Percentiles rank a stretch among this genome's conserved stretches.
phyloP scores from a whole-genome alignment of 805 yeast genomes.

The Babjeviella inositovora region DNA sequence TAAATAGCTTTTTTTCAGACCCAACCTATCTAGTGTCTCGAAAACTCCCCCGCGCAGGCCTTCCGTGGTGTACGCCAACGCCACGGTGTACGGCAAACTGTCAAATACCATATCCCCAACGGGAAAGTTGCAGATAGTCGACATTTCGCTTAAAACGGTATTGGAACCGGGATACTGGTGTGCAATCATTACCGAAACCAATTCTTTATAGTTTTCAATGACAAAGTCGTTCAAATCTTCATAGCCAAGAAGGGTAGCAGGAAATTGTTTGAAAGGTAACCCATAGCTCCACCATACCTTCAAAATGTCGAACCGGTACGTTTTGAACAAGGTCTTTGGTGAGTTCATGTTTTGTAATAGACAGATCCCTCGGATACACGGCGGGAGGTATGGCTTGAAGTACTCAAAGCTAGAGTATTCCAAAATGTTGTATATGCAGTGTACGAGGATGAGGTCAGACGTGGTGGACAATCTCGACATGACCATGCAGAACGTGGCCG shows the following conservation, averaged over 20 bases:
- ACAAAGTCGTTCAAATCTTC: slow-evolving; percentile 11
- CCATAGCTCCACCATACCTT: slow-evolving; percentile 24
- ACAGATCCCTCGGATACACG: slow-evolving; percentile 11
- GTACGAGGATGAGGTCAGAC: slow-evolving; percentile 13
- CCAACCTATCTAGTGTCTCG: slow-evolving; percentile 8
- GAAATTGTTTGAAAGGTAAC: slow-evolving; percentile 15
- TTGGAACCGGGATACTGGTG: no score
- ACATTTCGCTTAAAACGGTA: slow-evolving; percentile 5
- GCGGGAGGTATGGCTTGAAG: slow-evolving; percentile 12
- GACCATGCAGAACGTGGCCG: slow-evolving; percentile 19
- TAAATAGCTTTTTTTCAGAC: slow-evolving; percentile 8
- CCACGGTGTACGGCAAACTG: slow-evolving; percentile 19
- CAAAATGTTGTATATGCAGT: slow-evolving; percentile 20
- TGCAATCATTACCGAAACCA: slow-evolving; percentile 23
- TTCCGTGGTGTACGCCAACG: slow-evolving; percentile 21
- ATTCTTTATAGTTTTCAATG: slow-evolving; percentile 12
- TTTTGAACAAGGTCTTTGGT: slow-evolving; percentile 10
- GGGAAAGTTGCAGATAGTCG: slow-evolving; percentile 2
- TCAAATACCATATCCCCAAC: slow-evolving; percentile 10
- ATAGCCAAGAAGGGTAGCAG: slow-evolving; percentile 21
- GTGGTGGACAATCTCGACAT: slow-evolving; percentile 12
- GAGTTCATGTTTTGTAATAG: slow-evolving; percentile 3
- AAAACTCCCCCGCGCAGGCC: slow-evolving; percentile 19
- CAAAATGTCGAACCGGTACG: slow-evolving; percentile 16
- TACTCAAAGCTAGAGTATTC: slow-evolving; percentile 17